Evolutionary conservation across 257 asterid species (phyloP), one percentile per base, ranked within the genome.

Genomic region (Coffea eugenioides): DNA sequence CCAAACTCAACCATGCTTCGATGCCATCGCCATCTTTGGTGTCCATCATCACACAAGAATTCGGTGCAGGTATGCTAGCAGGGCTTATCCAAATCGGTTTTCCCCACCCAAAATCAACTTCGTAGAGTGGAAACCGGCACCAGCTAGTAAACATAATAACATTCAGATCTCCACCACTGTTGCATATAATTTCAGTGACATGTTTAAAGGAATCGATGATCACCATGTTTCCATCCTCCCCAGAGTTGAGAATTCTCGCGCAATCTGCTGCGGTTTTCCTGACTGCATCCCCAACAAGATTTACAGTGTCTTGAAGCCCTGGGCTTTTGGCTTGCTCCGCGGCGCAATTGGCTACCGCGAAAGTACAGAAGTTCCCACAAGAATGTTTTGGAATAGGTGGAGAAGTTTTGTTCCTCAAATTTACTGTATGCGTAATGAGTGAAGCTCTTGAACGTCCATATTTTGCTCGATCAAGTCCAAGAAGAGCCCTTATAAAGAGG

Each of bases 291-390:
- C 72, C 67, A 1, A 81, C 41, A 25, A 73, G 15, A 31, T 74
- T 8, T 4, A 74, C 86, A 45, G 52, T 31, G 27, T 31, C 71
- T 46, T 82, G 20, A 6, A 78, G 27, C 25, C 31, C 78, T 46
- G 70, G 8, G 12, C 18, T 34, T 2, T 46, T 34, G 14, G 5
- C 56, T 45, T 80, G 43, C 14, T 80, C 73, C 18, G 77, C 76
- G 34, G 39, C 75, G 69, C 70, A 45, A 16, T 41, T 12, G 25
- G 78, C 72, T 41, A 14, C 48, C 49, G 52, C 61, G 0, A 39
- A 78, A 13, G 48, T 2, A 46, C 73, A 80, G 71, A 84, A 80
- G 49, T 80, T 78, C 8, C 91, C 88, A 6, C 83, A 83, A 11
- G 66, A 81, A 79, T 87, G 79, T 15, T 74, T 77, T 18, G 78